These are phyloP conservation scores for Penicillium chermesinum DNA, from an alignment of 495 filamentous ascomycete genomes.

Conservation along the genomic window DNA sequence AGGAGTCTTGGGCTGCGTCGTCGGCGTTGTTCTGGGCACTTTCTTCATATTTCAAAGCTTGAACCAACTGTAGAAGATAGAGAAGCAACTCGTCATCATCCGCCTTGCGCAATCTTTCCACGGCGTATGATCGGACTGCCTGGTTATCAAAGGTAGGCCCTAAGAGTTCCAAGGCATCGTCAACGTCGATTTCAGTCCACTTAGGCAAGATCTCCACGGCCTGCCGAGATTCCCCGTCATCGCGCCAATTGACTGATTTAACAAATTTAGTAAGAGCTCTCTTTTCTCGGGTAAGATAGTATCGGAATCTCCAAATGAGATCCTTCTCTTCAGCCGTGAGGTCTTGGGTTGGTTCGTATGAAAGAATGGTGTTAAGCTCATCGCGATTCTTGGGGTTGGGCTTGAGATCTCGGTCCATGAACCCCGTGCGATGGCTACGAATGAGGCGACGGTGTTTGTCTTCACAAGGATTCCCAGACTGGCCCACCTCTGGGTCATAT, in stretches of 20 bases:
- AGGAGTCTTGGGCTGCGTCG: conserved; percentile 71
- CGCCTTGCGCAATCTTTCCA: conserved; percentile 82
- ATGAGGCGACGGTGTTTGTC: conserved; percentile 90
- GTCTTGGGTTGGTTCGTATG: conserved; percentile 86
- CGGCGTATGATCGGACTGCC: conserved; percentile 84
- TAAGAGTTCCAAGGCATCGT: conserved; percentile 91
- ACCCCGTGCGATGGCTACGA: conserved; percentile 86
- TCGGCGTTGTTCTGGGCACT: conserved; percentile 53
- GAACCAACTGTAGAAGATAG: conserved; percentile 91
- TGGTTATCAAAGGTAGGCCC: conserved; percentile 88
- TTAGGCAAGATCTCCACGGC: conserved; percentile 84
- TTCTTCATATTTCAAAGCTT: conserved; percentile 93
- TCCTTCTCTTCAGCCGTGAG: conserved; percentile 89
- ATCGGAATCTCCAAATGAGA: conserved; percentile 92
- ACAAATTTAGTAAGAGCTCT: conserved; percentile 94
- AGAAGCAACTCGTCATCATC: conserved; percentile 91
- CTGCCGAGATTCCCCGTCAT: conserved; percentile 78
- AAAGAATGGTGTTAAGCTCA: conserved; percentile 84
- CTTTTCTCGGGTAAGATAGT: conserved; percentile 89
- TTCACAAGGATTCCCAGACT: conserved; percentile 87
- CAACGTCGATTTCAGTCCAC: conserved; percentile 97
- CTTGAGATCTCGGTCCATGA: conserved; percentile 87
- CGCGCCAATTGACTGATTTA: conserved; percentile 92
- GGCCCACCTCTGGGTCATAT: conserved; percentile 90
- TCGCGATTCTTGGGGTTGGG: conserved; percentile 96